phyloP scores from a whole-genome alignment of 257 asterid species.

The Fraxinus cuspidata region DNA sequence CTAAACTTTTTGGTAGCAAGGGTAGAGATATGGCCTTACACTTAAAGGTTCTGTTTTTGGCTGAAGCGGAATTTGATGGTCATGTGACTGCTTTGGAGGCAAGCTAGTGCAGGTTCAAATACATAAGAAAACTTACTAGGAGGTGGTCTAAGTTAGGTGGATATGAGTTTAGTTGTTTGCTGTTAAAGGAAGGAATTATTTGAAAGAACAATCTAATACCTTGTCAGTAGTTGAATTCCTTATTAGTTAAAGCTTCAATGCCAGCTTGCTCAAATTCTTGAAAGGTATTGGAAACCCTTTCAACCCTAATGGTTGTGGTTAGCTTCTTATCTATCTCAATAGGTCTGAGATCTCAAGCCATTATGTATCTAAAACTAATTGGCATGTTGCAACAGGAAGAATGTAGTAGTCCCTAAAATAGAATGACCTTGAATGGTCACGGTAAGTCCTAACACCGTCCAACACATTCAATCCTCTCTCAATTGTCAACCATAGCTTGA shows the following conservation, averaged over 20 bases:
- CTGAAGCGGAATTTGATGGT: background rate
- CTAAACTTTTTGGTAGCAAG: background rate
- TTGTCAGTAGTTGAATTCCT: background rate
- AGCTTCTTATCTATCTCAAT: background rate
- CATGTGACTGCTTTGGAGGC: background rate
- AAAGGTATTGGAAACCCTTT: background rate
- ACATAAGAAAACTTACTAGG: background rate
- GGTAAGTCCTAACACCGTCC: background rate
- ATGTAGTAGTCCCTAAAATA: no score
- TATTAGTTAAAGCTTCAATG: background rate
- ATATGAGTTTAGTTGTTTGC: background rate
- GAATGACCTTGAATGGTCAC: background rate
- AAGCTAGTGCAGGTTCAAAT: background rate
- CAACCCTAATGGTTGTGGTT: background rate
- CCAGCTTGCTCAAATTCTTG: background rate
- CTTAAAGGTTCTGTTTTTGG: background rate
- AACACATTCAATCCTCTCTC: background rate
- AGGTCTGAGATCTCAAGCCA: background rate
- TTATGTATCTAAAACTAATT: background rate
- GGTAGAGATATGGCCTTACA: background rate
- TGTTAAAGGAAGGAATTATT: background rate
- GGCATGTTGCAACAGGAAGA: background rate
- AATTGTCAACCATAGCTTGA: background rate
- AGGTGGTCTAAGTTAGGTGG: background rate
- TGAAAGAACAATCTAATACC: background rate